A percentile compares a stretch with the other conserved stretches of the same genome.
These are phyloP conservation scores for Toxicodendron radicans DNA, from an alignment of 345 rosid species.

Conservation along the genomic window DNA sequence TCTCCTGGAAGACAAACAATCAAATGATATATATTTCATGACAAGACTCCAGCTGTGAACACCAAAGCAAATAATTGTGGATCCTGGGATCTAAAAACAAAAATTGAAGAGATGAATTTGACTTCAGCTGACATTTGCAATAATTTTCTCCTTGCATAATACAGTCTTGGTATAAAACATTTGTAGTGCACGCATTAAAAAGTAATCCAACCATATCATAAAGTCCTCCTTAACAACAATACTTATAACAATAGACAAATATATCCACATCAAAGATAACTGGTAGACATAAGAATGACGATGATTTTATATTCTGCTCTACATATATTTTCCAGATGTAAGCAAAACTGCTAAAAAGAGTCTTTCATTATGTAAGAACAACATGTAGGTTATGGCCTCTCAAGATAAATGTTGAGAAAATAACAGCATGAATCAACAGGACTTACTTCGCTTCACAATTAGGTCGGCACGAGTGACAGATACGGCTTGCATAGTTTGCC, in stretches of 20 bases:
- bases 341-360: neutral
- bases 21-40: neutral
- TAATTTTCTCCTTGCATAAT: neutral
- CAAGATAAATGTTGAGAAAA: too few relatives aligned
- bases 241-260: neutral
- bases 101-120: neutral
- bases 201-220: neutral
- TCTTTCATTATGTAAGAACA: neutral
- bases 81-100: neutral
- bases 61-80: neutral
- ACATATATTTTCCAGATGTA: neutral
- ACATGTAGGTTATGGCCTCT: neutral
- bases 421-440: conserved; percentile 2
- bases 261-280: neutral
- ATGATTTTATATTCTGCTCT: neutral
- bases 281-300: neutral
- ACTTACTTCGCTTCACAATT: conserved; percentile 99
- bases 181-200: too few relatives aligned
- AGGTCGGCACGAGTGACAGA: conserved; percentile 99
- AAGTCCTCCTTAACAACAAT: neutral
- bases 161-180: too few relatives aligned
- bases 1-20: neutral
- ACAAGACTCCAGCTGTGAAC: neutral
- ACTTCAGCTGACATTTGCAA: neutral
- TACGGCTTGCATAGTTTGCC: conserved; percentile 99